Conservation (phyloP, 1,284 basidiomycete species). For the Sanguinoderma infundibulare region DNA sequence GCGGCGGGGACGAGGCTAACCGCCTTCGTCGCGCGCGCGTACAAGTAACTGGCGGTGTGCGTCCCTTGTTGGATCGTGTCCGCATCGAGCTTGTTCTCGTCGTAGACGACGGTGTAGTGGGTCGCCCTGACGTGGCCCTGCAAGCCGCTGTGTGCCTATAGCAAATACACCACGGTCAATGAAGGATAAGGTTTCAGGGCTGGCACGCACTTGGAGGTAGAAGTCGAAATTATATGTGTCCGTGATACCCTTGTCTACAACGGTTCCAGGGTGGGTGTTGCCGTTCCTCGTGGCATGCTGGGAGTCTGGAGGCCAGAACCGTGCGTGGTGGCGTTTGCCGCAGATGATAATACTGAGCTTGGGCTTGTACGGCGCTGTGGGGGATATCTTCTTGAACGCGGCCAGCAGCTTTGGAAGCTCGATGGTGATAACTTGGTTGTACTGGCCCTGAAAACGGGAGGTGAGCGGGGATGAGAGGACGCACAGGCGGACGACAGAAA, state of each 20-base stretch:
- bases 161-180: neutral
- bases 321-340: slow-evolving; percentile 80
- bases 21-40: slow-evolving; percentile 76
- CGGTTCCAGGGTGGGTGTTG: slow-evolving; percentile 75
- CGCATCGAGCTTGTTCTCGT: slow-evolving; percentile 65
- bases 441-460: slow-evolving; percentile 59
- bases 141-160: slow-evolving; percentile 62
- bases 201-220: slow-evolving; percentile 59
- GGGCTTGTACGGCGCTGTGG: slow-evolving; percentile 56
- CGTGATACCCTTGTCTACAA: slow-evolving; percentile 76
- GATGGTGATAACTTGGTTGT: slow-evolving; percentile 55
- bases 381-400: slow-evolving; percentile 59
- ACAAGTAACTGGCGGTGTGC: slow-evolving; percentile 67
- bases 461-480: slow-evolving; percentile 1
- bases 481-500: neutral
- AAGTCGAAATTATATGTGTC: slow-evolving; percentile 77
- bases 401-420: slow-evolving; percentile 62
- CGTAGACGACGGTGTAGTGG: slow-evolving; percentile 77
- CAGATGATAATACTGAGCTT: slow-evolving; percentile 74
- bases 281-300: slow-evolving; percentile 60
- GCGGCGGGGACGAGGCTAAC: slow-evolving; percentile 78
- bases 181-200: no score
- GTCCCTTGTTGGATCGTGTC: slow-evolving; percentile 74
- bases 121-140: slow-evolving; percentile 71
- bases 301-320: slow-evolving; percentile 59